Evolutionary conservation across 1,139 yeast species (phyloP).

Genomic region (Wickerhamomyces sp.): DNA sequence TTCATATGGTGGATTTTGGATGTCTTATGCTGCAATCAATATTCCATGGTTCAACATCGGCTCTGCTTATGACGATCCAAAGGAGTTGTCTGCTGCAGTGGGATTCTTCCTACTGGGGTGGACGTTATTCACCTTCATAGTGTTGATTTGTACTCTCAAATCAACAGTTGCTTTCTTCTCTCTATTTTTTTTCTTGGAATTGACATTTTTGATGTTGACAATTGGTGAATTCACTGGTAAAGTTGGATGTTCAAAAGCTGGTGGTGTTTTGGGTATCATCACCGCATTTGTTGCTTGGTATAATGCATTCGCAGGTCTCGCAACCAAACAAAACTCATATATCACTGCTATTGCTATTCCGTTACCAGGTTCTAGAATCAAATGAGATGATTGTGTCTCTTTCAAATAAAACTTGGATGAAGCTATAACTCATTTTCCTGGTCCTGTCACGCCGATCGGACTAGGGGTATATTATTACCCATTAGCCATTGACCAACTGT

Average conservation of each 20-base stretch:
- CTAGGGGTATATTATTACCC: no score
- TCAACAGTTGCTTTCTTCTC: slow-evolving; percentile 64
- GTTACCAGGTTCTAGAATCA: slow-evolving; percentile 33
- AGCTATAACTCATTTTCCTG: no score
- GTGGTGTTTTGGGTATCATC: slow-evolving; percentile 61
- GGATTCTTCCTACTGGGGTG: slow-evolving; percentile 63
- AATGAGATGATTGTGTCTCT: not conserved
- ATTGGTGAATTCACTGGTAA: slow-evolving; percentile 49
- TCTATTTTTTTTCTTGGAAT: slow-evolving; percentile 52
- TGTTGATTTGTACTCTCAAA: slow-evolving; percentile 56
- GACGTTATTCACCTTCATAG: slow-evolving; percentile 61
- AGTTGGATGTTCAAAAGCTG: slow-evolving; percentile 45
- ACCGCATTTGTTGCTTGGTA: slow-evolving; percentile 72
- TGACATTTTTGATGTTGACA: slow-evolving; percentile 63
- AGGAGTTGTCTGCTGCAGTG: slow-evolving; percentile 40
- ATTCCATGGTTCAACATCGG: slow-evolving; percentile 58
- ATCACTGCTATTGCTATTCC: slow-evolving; percentile 49
- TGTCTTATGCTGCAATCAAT: slow-evolving; percentile 56
- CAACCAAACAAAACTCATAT: slow-evolving; percentile 58
- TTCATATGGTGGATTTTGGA: slow-evolving; percentile 75
- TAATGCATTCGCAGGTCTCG: slow-evolving; percentile 73
- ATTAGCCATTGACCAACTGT: no score
- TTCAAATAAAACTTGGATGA: no score
- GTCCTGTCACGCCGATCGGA: no score
- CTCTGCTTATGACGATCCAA: slow-evolving; percentile 40